These are phyloP conservation scores for Syzygium aqueum DNA, from an alignment of 345 rosid species.

Conservation along the genomic window DNA sequence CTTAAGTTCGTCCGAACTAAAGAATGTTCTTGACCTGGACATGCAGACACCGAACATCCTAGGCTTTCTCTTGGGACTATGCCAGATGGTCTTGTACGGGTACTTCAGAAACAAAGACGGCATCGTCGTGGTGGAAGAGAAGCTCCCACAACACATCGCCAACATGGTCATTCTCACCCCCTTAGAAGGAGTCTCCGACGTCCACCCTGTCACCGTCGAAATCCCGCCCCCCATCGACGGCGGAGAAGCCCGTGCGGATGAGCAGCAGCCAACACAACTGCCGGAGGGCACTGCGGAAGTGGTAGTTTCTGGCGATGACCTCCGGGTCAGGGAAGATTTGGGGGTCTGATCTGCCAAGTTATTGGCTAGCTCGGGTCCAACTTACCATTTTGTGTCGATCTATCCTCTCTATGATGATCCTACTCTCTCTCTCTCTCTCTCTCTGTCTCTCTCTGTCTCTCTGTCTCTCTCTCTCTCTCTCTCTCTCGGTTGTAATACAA, in stretches of 20 bases:
- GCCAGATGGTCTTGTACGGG: conserved; percentile 66
- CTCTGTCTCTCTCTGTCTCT: not conserved
- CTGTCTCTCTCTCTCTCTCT: no score
- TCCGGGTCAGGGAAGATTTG: not conserved
- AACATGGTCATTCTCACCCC: conserved; percentile 8
- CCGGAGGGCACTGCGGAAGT: not conserved
- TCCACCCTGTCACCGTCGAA: conserved; percentile 9
- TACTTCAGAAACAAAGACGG: conserved; percentile 33
- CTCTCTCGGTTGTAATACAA: not conserved
- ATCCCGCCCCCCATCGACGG: not conserved
- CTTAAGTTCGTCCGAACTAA: not conserved
- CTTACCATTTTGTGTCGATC: not conserved
- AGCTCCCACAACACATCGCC: conserved; percentile 16
- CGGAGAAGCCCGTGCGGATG: not conserved
- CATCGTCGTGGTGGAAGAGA: conserved; percentile 1
- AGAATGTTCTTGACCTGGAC: not conserved
- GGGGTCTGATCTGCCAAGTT: not conserved
- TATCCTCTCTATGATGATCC: not conserved
- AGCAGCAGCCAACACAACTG: not conserved
- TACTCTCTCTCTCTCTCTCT: not conserved
- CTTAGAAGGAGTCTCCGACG: conserved; percentile 13
- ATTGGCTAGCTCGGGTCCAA: not conserved
- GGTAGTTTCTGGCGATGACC: not conserved
- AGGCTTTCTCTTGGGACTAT: conserved; percentile 62
- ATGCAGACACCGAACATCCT: conserved; percentile 63